Evolutionary conservation across 1,284 basidiomycete genomes (phyloP).

Genomic region (Cutaneotrichosporon spelunceum): DNA sequence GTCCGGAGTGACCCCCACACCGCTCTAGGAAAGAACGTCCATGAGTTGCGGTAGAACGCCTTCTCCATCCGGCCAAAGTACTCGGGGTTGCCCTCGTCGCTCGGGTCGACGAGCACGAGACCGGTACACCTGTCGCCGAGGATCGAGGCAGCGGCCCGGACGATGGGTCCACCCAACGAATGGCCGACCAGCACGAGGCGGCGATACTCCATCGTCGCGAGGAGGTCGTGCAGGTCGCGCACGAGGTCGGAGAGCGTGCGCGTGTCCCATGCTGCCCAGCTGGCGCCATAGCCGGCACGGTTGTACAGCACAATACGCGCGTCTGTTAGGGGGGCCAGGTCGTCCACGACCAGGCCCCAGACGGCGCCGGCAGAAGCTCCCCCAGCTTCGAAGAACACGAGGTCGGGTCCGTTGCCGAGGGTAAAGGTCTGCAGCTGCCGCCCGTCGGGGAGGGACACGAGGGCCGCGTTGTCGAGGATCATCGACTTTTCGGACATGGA

Average conservation of each 20-base stretch:
- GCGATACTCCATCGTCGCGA: neutral
- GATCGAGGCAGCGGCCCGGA: neutral
- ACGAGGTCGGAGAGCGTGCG: conserved; percentile 11
- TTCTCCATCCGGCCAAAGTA: conserved; percentile 10
- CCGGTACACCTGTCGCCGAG: neutral
- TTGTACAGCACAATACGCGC: conserved; percentile 9
- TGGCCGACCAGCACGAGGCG: conserved; percentile 13
- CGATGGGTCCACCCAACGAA: conserved; percentile 11
- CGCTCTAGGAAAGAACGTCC: conserved; percentile 9
- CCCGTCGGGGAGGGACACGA: neutral
- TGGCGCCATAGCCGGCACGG: conserved; percentile 10
- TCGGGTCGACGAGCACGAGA: conserved; percentile 10
- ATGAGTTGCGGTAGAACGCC: conserved; percentile 11
- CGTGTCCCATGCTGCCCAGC: neutral
- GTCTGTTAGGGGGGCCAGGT: neutral
- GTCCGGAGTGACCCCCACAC: neutral
- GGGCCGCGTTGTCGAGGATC: conserved; percentile 9
- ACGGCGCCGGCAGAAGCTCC: neutral
- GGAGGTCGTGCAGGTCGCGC: conserved; percentile 3
- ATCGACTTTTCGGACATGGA: conserved; percentile 1
- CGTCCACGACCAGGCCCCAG: conserved; percentile 10
- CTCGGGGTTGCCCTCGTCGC: conserved; percentile 8
- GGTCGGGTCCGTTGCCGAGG: neutral
- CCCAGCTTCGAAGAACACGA: conserved; percentile 12
- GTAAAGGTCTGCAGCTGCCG: conserved; percentile 8